phyloP scores from a whole-genome alignment of 129 eudicot species.

The Mikania micrantha region DNA sequence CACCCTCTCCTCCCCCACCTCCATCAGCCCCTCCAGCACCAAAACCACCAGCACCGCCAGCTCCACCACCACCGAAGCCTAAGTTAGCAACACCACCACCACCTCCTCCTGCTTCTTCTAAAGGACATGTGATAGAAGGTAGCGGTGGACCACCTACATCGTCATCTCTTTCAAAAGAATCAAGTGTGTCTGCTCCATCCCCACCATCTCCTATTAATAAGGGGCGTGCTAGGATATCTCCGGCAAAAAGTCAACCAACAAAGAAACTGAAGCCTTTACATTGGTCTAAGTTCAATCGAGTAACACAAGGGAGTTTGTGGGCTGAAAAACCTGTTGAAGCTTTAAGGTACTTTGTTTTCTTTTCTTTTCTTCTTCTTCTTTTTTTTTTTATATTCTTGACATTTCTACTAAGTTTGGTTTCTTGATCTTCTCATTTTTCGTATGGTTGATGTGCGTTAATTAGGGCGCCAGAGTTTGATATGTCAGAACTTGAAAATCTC shows the following conservation, averaged over 20 bases:
- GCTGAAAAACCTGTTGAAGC: conserved; percentile 71
- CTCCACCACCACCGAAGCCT: conserved; percentile 22
- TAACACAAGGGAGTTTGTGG: conserved; percentile 94
- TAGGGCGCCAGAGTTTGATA: conserved; percentile 77
- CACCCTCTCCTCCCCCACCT: conserved; percentile 26
- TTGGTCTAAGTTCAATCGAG: conserved; percentile 78
- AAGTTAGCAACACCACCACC: conserved; percentile 21
- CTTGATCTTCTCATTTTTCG: background rate
- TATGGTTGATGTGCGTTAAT: conserved; percentile 31
- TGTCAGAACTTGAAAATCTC: conserved; percentile 80
- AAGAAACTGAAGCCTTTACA: conserved; percentile 88
- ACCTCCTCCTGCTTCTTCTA: conserved; percentile 15
- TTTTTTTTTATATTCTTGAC: background rate
- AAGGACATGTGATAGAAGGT: conserved; percentile 21
- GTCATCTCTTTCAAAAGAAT: conserved; percentile 12
- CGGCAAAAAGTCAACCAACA: conserved; percentile 36
- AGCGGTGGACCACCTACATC: conserved; percentile 19
- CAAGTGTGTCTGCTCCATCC: conserved; percentile 11
- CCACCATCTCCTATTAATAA: conserved; percentile 41
- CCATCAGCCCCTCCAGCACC: conserved; percentile 35
- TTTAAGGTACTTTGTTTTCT: conserved; percentile 36
- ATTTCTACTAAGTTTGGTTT: conserved; percentile 1
- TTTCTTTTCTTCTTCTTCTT: background rate
- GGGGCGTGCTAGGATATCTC: conserved; percentile 40
- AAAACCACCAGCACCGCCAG: conserved; percentile 20